These are phyloP conservation scores for Xanthoconium separans DNA, from an alignment of 1,284 basidiomycete species.

Conservation along the genomic window DNA sequence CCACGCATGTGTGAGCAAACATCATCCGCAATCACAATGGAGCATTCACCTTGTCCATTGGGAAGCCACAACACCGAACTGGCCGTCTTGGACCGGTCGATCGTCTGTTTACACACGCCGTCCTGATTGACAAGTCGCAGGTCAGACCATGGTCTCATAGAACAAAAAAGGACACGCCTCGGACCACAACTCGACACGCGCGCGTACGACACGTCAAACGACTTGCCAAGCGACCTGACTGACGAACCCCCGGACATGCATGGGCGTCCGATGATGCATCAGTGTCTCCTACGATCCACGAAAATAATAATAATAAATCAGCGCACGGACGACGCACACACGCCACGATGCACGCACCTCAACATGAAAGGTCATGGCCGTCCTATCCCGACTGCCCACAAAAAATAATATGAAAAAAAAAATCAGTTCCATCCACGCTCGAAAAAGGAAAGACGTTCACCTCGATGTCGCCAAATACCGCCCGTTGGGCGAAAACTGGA, in stretches of 20 bases:
- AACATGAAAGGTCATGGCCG: conserved; percentile 71
- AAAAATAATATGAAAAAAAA: neutral
- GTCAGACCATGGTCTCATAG: neutral
- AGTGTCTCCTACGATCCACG: conserved; percentile 48
- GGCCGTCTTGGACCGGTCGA: conserved; percentile 57
- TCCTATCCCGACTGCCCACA: conserved; percentile 68
- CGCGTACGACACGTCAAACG: conserved; percentile 61
- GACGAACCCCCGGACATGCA: conserved; percentile 68
- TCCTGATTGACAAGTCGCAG: conserved; percentile 42
- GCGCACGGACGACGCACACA: neutral
- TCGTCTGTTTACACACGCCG: conserved; percentile 69
- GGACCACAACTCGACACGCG: conserved; percentile 71
- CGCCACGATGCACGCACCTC: conserved; percentile 41
- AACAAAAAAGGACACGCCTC: conserved; percentile 41
- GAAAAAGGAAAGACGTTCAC: conserved; percentile 7
- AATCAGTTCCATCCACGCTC: neutral
- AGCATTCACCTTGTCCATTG: conserved; percentile 54
- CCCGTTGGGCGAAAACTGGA: conserved; percentile 40
- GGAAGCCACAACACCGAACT: conserved; percentile 74
- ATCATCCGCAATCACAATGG: neutral
- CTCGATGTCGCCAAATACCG: conserved; percentile 38
- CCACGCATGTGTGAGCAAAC: neutral
- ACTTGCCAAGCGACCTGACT: conserved; percentile 73
- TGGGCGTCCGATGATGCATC: conserved; percentile 61
- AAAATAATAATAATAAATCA: neutral